phyloP scores from a whole-genome alignment of 2,329 filamentous ascomycete genomes.

The Mariannaea sp. region DNA sequence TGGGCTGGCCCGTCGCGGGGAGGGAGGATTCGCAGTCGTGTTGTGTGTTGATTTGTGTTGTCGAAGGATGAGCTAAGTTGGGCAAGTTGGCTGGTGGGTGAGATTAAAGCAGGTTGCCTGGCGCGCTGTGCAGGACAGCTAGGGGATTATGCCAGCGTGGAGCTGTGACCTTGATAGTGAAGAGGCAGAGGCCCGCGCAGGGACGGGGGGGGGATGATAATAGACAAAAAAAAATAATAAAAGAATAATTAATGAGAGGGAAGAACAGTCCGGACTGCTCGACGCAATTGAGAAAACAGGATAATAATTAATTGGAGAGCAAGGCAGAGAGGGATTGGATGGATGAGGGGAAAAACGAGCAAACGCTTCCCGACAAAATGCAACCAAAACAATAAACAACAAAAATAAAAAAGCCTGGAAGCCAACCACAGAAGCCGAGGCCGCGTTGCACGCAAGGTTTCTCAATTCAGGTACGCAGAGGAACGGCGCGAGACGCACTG shows the following conservation, averaged over 20 bases:
- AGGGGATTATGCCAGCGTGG: slow-evolving; percentile 23
- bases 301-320: slow-evolving; percentile 21
- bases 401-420: slow-evolving; percentile 3
- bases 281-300: slow-evolving; percentile 23
- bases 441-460: slow-evolving; percentile 18
- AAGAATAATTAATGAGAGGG: slow-evolving; percentile 17
- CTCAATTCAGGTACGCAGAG: slow-evolving; percentile 14
- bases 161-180: slow-evolving; percentile 33
- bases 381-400: neutral
- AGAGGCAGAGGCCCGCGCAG: slow-evolving; percentile 32
- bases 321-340: slow-evolving; percentile 17
- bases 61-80: slow-evolving; percentile 15
- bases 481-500: slow-evolving; percentile 17
- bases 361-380: neutral
- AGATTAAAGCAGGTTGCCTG: slow-evolving; percentile 37
- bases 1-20: slow-evolving; percentile 35
- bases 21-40: slow-evolving; percentile 7
- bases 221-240: too few relatives aligned
- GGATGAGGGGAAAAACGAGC: slow-evolving; percentile 3
- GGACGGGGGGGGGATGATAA: too few relatives aligned
- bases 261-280: slow-evolving; percentile 36
- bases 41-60: slow-evolving; percentile 26
- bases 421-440: slow-evolving; percentile 16
- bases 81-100: slow-evolving; percentile 17
- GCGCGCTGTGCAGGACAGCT: slow-evolving; percentile 19